These are phyloP conservation scores for Chrysopogon serrulatus DNA, from an alignment of 176 grass and related monocot species.

Conservation along the genomic window DNA sequence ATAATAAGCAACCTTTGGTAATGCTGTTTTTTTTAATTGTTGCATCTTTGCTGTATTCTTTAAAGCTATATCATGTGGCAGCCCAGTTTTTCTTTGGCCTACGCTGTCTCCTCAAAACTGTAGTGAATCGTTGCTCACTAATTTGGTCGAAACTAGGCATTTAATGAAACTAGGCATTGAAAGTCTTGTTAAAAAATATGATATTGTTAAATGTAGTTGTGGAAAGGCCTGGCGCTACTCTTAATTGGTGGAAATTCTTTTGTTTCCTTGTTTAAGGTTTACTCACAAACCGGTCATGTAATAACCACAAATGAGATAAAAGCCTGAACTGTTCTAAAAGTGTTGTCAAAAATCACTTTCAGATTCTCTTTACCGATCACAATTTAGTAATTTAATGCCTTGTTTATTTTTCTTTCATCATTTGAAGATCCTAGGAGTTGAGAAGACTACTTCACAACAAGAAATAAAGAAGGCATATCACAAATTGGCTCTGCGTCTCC, in stretches of 20 bases:
- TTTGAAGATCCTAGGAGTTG: slow-evolving; percentile 78
- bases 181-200: not conserved
- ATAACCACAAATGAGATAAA: not conserved
- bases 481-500: too few species aligned
- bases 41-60: too few species aligned
- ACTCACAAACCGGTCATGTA: not conserved
- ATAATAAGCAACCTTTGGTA: too few species aligned
- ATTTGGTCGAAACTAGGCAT: not conserved
- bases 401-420: slow-evolving; percentile 8
- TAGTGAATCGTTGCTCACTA: not conserved
- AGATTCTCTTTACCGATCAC: not conserved
- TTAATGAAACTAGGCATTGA: not conserved
- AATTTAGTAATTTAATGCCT: not conserved
- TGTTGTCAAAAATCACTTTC: not conserved
- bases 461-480: too few species aligned
- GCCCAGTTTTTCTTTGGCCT: too few species aligned
- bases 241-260: too few species aligned
- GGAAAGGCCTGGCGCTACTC: too few species aligned
- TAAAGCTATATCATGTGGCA: too few species aligned
- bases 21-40: too few species aligned
- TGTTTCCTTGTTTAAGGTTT: too few species aligned
- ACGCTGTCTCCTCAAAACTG: not conserved
- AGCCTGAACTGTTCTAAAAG: not conserved
- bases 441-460: slow-evolving; percentile 65
- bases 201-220: too few species aligned